These are phyloP conservation scores for Alternaria brassicicola DNA, from an alignment of 2,329 filamentous ascomycete genomes.

Conservation along the genomic window DNA sequence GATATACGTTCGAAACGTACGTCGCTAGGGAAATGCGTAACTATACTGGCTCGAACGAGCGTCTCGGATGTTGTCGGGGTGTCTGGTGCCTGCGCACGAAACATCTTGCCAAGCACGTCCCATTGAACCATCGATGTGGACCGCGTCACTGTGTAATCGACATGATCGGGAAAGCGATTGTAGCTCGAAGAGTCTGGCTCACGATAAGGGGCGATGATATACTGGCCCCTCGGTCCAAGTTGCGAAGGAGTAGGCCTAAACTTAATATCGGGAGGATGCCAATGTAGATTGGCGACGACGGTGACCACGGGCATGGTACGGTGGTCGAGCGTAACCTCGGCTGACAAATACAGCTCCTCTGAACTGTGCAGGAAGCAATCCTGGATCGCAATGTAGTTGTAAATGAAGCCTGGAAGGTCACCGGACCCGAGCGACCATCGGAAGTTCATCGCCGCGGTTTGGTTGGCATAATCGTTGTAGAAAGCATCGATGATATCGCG, in stretches of 20 bases:
- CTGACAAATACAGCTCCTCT: constrained; percentile 19
- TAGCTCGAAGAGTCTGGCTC: background rate
- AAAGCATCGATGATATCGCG: constrained; percentile 35
- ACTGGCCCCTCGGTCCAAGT: constrained; percentile 22
- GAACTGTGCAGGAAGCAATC: constrained; percentile 39
- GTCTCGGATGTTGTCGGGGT: constrained; percentile 13
- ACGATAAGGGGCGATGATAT: constrained; percentile 27
- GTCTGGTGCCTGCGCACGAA: constrained; percentile 27
- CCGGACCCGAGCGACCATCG: constrained; percentile 34
- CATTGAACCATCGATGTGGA: constrained; percentile 23
- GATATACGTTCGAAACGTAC: constrained; percentile 40
- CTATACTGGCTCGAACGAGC: constrained; percentile 18
- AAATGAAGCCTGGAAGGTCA: constrained; percentile 34
- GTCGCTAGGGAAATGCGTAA: constrained; percentile 30
- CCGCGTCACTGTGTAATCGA: constrained; percentile 16
- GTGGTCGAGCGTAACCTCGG: constrained; percentile 18
- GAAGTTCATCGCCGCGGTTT: constrained; percentile 1
- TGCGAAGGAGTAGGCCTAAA: constrained; percentile 24
- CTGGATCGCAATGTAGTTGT: constrained; percentile 41
- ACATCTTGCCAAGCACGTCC: constrained; percentile 26
- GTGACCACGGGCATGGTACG: constrained; percentile 9
- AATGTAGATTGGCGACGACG: constrained; percentile 27
- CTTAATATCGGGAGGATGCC: constrained; percentile 28
- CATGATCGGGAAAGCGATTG: constrained; percentile 5
- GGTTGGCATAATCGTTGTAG: constrained; percentile 16